A percentile compares a stretch with the other conserved stretches of the same genome.
These are phyloP conservation scores for Polychytrium aggregatum DNA, from an alignment of 192 early-diverging fungal genomes.

Conservation along the genomic window DNA sequence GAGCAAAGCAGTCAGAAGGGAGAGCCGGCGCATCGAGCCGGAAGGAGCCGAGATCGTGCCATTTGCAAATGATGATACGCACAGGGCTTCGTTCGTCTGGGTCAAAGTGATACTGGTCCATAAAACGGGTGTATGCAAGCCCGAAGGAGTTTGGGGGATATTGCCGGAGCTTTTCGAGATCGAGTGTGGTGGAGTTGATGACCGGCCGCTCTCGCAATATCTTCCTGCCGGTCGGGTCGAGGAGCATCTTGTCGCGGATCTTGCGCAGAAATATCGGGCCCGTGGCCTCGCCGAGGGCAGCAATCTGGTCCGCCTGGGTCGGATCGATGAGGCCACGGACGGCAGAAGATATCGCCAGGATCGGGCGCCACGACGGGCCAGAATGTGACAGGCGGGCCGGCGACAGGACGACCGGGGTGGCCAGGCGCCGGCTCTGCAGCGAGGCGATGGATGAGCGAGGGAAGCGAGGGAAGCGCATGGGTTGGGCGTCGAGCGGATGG, in stretches of 20 bases:
- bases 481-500: too few species aligned
- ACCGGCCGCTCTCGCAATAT: constrained; percentile 74
- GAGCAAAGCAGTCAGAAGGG: too few species aligned
- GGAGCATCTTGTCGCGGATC: constrained; percentile 73
- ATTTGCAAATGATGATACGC: too few species aligned
- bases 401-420: too few species aligned
- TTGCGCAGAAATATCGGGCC: constrained; percentile 50
- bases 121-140: constrained; percentile 67
- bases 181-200: constrained; percentile 57
- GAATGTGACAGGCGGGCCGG: too few species aligned
- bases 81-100: constrained; percentile 71
- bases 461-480: too few species aligned
- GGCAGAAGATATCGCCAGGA: constrained; percentile 61
- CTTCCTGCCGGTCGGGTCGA: constrained; percentile 58
- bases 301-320: constrained; percentile 65
- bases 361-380: too few species aligned
- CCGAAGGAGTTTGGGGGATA: constrained; percentile 74
- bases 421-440: too few species aligned
- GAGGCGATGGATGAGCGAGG: too few species aligned
- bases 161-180: constrained; percentile 49
- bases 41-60: too few species aligned
- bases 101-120: constrained; percentile 66
- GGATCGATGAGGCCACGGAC: constrained; percentile 68
- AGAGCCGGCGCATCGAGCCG: too few species aligned
- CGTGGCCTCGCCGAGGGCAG: constrained; percentile 82